Conservation (phyloP, 1,284 basidiomycete genomes). For the Puccinia sorghi region DNA sequence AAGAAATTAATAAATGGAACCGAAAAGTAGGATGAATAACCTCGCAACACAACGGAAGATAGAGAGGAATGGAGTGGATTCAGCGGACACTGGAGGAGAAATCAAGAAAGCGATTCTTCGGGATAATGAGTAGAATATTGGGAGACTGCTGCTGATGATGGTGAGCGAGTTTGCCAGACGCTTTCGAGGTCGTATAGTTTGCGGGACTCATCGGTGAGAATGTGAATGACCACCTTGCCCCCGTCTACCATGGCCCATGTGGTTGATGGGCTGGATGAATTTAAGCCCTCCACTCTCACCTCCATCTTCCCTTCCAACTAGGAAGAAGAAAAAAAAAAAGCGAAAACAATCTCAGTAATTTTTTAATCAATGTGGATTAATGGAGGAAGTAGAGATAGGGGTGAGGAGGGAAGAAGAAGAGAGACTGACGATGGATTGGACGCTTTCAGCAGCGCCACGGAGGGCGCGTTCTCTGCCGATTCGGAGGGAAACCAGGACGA, state of each 20-base stretch:
- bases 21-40: too few species aligned
- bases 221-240: slow-evolving; percentile 54
- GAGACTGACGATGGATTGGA: slow-evolving; percentile 52
- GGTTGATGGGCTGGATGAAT: slow-evolving; percentile 57
- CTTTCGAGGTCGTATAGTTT: slow-evolving; percentile 53
- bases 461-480: slow-evolving; percentile 54
- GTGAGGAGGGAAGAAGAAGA: slow-evolving; percentile 50
- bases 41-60: neutral
- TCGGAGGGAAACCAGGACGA: slow-evolving; percentile 53
- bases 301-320: slow-evolving; percentile 10
- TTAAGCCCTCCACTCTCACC: slow-evolving; percentile 65
- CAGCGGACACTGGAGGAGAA: neutral
- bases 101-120: neutral
- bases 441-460: slow-evolving; percentile 54
- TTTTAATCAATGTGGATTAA: slow-evolving; percentile 34
- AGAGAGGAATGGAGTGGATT: neutral
- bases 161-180: slow-evolving; percentile 50
- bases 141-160: neutral
- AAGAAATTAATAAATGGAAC: too few species aligned
- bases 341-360: slow-evolving; percentile 50
- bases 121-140: neutral
- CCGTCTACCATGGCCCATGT: slow-evolving; percentile 56
- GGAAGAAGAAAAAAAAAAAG: slow-evolving; percentile 46
- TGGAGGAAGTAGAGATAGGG: neutral
- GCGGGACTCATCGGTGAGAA: slow-evolving; percentile 54